Percentiles rank a stretch among this genome's conserved stretches.
Conservation (phyloP, 169 alveolate species). For the Neospora caninum region DNA sequence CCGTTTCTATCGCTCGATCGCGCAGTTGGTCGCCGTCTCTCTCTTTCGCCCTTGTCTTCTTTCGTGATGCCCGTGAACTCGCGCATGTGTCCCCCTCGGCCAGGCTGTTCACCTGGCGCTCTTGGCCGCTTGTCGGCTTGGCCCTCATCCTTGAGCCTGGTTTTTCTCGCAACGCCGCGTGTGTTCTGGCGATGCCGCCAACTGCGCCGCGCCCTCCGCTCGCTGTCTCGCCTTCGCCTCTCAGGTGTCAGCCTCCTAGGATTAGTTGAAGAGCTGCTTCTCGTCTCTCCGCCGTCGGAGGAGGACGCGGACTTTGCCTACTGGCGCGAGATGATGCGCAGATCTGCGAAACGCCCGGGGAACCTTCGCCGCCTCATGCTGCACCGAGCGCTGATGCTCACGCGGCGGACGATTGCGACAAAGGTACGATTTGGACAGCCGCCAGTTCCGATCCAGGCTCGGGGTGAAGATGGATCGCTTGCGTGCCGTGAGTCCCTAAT, state of each 20-base stretch:
- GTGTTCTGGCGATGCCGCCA: no score
- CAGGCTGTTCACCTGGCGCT: no score
- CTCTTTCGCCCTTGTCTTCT: no score
- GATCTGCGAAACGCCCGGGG: neutral
- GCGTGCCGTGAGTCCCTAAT: no score
- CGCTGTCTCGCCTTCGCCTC: neutral
- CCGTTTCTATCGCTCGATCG: no score
- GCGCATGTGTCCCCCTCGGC: no score
- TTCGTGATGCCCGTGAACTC: no score
- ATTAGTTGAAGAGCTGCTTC: neutral
- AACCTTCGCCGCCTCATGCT: neutral
- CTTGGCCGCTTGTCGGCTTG: no score
- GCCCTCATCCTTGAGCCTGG: no score
- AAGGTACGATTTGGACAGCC: neutral
- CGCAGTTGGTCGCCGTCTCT: no score
- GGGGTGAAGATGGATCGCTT: no score
- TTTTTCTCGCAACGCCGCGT: no score
- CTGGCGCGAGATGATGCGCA: neutral
- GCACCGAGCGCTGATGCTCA: neutral
- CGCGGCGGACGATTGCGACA: neutral
- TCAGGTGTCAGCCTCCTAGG: neutral
- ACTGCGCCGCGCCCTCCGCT: neutral
- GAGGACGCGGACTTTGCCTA: neutral
- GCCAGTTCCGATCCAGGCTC: neutral
- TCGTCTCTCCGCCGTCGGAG: neutral